These are phyloP conservation scores for Pestalotiopsis sp. DNA, from an alignment of 2,329 filamentous ascomycete genomes.

Conservation along the genomic window DNA sequence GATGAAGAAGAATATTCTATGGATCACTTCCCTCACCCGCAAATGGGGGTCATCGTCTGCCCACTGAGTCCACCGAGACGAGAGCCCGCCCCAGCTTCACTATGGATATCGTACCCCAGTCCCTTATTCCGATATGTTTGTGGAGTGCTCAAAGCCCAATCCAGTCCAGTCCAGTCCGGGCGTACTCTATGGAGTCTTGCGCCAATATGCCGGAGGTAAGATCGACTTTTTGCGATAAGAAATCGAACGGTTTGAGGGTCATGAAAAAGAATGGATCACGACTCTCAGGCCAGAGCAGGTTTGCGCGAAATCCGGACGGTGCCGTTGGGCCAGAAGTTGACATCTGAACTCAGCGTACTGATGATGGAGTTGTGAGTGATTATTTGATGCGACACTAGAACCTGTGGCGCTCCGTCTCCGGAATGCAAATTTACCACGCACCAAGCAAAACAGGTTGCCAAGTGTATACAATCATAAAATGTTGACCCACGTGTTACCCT, in stretches of 20 bases:
- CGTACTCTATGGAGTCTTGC: neutral
- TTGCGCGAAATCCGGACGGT: neutral
- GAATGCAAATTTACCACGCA: neutral
- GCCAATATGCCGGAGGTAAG: neutral
- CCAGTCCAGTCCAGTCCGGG: neutral
- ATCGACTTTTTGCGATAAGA: neutral
- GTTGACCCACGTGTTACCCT: neutral
- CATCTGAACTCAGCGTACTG: no score
- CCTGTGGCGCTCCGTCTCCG: neutral
- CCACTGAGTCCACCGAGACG: neutral
- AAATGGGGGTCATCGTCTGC: neutral
- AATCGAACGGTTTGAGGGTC: neutral
- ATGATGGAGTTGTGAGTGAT: neutral
- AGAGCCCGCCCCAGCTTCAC: neutral
- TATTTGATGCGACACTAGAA: neutral
- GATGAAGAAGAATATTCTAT: neutral
- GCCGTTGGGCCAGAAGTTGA: neutral
- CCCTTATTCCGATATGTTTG: neutral
- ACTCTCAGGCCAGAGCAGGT: neutral
- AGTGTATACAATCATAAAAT: neutral
- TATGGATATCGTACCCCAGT: neutral
- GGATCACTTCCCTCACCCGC: neutral
- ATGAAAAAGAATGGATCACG: neutral
- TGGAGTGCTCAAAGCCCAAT: neutral
- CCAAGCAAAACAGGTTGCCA: neutral